Evolutionary conservation across 805 yeast genomes (phyloP).

Genomic region (Kockiozyma suomiensis): DNA sequence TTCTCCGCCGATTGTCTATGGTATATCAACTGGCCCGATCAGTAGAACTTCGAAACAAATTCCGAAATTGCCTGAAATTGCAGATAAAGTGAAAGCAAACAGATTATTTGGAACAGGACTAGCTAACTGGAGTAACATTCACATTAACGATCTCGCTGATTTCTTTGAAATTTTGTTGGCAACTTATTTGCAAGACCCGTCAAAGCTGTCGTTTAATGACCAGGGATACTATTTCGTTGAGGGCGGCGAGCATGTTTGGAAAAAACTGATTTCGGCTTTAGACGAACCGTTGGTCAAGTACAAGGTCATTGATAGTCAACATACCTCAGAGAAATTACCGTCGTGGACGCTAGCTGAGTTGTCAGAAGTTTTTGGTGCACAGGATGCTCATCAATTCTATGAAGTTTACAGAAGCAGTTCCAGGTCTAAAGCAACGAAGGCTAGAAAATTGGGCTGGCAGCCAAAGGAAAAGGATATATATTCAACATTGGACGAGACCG

Average conservation of each 20-base stretch:
- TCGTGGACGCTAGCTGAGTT: not conserved
- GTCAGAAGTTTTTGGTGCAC: not conserved
- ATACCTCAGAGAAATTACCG: constrained; percentile 2
- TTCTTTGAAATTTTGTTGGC: constrained; percentile 40
- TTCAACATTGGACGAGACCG: constrained; percentile 34
- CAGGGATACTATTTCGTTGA: constrained; percentile 47
- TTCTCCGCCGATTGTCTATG: constrained; percentile 45
- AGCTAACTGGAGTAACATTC: constrained; percentile 46
- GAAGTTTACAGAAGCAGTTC: constrained; percentile 11
- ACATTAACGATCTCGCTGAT: constrained; percentile 44
- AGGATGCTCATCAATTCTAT: not conserved
- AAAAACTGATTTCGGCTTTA: constrained; percentile 37
- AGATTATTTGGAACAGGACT: constrained; percentile 43
- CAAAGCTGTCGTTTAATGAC: constrained; percentile 40
- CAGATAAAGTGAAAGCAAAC: constrained; percentile 36
- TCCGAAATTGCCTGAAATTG: constrained; percentile 39
- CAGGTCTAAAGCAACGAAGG: constrained; percentile 13
- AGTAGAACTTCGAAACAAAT: constrained; percentile 42
- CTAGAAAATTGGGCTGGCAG: constrained; percentile 20
- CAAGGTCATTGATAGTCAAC: constrained; percentile 5
- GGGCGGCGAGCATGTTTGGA: constrained; percentile 42
- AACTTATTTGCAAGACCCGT: constrained; percentile 36
- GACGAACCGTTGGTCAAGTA: constrained; percentile 35
- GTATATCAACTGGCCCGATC: constrained; percentile 43
- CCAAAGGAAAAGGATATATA: constrained; percentile 10